Evolutionary conservation across 2,329 filamentous ascomycete genomes (phyloP), one percentile per base, ranked within the genome.

Genomic region (Stylonectria norvegica): DNA sequence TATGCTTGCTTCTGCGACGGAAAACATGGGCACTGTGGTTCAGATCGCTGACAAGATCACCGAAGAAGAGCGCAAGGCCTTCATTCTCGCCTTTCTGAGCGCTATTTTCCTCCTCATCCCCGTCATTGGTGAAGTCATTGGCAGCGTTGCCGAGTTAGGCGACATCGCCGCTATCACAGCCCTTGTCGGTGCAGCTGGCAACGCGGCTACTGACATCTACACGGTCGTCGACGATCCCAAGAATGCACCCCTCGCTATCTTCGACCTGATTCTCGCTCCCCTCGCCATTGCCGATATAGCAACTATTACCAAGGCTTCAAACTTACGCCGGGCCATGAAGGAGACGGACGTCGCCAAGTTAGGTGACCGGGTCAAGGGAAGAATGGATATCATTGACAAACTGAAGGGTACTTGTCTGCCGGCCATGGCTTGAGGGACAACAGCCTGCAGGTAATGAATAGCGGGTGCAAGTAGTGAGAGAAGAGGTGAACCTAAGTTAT

Each of bases 381-480:
- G 28, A 5, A 30, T 30, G 14, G 12, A 16, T 4, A 17, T 10
- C 18, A 16, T 30, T 30, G 28, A 30, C 14, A 30, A 30, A 5
- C 28, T 30, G 7, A 30, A 30, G 28, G 14, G 28, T 30, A 16
- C 5, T 16, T 30, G 28, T 16, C 9, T 16, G 28, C n/a, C n/a
- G 18, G 28, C 2, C 14, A 3, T 30, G 28, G 14, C 6, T 30
- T 30, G 28, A 30, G 25, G 25, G 16, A n/a, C 34, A 25, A 20
- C n/a, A 27, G n/a, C n/a, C 22, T 36, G 34, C 6, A 27, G n/a
- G n/a, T 12, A 12, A 36, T 39, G 5, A 36, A 36, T 5, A 39
- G 16, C 4, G 39, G 25, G n/a, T 43, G 41, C 19, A 40, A 46
- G n/a, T n/a, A n/a, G n/a, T n/a, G n/a, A n/a, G n/a, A n/a, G n/a